Base-by-base conservation (phyloP, 352 stramenopile genomes). In the Phytophthora melonis region DNA sequence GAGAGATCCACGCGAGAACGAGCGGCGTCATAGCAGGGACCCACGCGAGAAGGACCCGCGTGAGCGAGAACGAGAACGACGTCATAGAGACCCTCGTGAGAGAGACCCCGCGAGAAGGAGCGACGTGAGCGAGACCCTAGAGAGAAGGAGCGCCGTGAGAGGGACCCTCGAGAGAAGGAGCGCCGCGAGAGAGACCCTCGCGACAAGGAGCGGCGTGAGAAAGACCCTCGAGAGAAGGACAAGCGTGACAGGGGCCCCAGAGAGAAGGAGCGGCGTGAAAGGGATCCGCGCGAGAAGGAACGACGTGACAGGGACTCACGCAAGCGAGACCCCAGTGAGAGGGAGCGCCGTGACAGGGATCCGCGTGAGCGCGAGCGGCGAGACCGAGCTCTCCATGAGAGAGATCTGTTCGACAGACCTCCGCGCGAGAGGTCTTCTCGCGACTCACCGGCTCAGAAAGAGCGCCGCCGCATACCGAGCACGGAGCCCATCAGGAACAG, bases 371-470 rank as follows among this genome's bases (percentile, higher is more conserved):
- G 41, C 41, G 41, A 53, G 21, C 34, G 21, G 32, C 57, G 39
- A n/a, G 57, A 65, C 27, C 73, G 63, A 30, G 63, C 72, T 60
- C 47, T 79, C 1, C 72, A 74, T 64, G 63, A 69, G 23, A 62
- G 58, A 60, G 72, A 79, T 58, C 18, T 74, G 34, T 73, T 76
- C 5, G 63, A 70, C 41, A 36, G 13, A 1, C 34, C 30, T 49
- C 68, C 62, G 34, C 67, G 67, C 14, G 36, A 62, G 5, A 55
- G 45, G 39, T 39, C 23, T 68, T 75, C 66, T 23, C 71, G 60
- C 43, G 66, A 75, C 62, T 66, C 50, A 9, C 61, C 50, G 14
- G 41, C 16, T 47, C 67, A 68, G 21, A 78, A 70, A 32, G 66
- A 75, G 25, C 70, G 70, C 5, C 74, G 39, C n/a, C 65, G 63